These are phyloP conservation scores for Hypocrella siamensis DNA, from an alignment of 2,329 filamentous ascomycete genomes.

Conservation along the genomic window DNA sequence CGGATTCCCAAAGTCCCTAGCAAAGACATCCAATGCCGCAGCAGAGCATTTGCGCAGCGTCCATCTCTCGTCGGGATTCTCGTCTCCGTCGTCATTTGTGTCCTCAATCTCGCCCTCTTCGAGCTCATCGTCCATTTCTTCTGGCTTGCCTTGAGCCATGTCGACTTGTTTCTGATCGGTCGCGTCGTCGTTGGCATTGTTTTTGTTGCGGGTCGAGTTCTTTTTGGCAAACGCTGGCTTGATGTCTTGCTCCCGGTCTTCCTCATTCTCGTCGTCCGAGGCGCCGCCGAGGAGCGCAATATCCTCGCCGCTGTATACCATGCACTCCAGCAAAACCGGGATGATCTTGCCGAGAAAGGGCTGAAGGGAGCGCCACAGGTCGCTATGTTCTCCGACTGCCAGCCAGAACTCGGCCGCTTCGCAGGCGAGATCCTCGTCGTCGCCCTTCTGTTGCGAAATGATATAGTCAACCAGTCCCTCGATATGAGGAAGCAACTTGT, in stretches of 20 bases:
- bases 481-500: slow-evolving; percentile 82
- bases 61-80: slow-evolving; percentile 85
- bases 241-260: slow-evolving; percentile 81
- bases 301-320: slow-evolving; percentile 94
- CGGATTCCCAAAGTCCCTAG: slow-evolving; percentile 70
- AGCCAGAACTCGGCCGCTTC: slow-evolving; percentile 98
- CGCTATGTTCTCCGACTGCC: slow-evolving; percentile 74
- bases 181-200: slow-evolving; percentile 34
- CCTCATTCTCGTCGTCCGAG: slow-evolving; percentile 77
- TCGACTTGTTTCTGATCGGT: slow-evolving; percentile 1
- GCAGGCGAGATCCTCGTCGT: slow-evolving; percentile 78
- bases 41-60: slow-evolving; percentile 94
- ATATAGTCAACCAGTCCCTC: slow-evolving; percentile 84
- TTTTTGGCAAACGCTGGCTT: slow-evolving; percentile 80
- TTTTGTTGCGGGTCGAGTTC: slow-evolving; percentile 40
- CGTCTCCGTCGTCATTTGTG: slow-evolving; percentile 61
- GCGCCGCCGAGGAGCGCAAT: slow-evolving; percentile 72
- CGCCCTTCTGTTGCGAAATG: slow-evolving; percentile 71
- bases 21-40: slow-evolving; percentile 85
- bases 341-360: slow-evolving; percentile 76
- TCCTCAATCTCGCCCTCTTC: slow-evolving; percentile 81
- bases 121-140: slow-evolving; percentile 53
- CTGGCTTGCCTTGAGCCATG: slow-evolving; percentile 38
- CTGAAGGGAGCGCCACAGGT: slow-evolving; percentile 58
- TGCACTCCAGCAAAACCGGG: slow-evolving; percentile 78